phyloP scores from a whole-genome alignment of 768 basidiomycete species.

The Trametes elegans region DNA sequence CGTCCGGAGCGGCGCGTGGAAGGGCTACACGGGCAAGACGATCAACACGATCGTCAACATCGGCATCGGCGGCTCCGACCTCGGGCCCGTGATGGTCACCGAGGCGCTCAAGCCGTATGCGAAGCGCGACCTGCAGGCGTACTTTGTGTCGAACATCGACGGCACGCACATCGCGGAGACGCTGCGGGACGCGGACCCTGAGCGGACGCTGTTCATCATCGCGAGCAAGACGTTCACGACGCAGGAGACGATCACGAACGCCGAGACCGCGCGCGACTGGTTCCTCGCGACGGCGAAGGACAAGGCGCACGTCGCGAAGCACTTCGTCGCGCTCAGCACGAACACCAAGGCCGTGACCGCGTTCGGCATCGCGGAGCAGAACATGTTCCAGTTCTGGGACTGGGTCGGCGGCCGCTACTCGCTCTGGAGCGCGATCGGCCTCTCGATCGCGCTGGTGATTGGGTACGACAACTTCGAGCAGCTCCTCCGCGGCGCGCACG shows the following conservation, averaged over 20 bases:
- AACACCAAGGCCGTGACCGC: constrained; percentile 91
- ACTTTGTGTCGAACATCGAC: constrained; percentile 98
- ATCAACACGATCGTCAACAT: constrained; percentile 98
- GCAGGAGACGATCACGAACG: constrained; percentile 99
- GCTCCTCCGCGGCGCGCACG: constrained; percentile 89
- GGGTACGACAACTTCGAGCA: constrained; percentile 94
- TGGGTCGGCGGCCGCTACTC: constrained; percentile 99
- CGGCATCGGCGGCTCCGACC: constrained; percentile 96
- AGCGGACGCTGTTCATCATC: constrained; percentile 95
- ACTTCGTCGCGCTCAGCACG: constrained; percentile 97
- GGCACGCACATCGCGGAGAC: constrained; percentile 96
- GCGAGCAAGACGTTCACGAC: constrained; percentile 99
- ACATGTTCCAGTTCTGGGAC: constrained; percentile 99
- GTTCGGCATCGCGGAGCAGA: constrained; percentile 87
- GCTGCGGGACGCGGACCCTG: constrained; percentile 75
- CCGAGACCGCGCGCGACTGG: constrained; percentile 91
- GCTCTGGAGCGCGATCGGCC: constrained; percentile 96
- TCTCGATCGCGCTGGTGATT: constrained; percentile 90
- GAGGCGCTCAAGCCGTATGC: constrained; percentile 94
- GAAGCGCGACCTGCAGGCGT: constrained; percentile 80
- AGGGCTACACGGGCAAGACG: constrained; percentile 93
- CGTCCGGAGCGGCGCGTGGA: constrained; percentile 87
- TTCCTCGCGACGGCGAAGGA: constrained; percentile 85
- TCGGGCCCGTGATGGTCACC: constrained; percentile 98
- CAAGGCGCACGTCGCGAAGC: constrained; percentile 92